These are phyloP conservation scores for Sporobolomyces pararoseus DNA, from an alignment of 768 basidiomycete species.

Conservation along the genomic window DNA sequence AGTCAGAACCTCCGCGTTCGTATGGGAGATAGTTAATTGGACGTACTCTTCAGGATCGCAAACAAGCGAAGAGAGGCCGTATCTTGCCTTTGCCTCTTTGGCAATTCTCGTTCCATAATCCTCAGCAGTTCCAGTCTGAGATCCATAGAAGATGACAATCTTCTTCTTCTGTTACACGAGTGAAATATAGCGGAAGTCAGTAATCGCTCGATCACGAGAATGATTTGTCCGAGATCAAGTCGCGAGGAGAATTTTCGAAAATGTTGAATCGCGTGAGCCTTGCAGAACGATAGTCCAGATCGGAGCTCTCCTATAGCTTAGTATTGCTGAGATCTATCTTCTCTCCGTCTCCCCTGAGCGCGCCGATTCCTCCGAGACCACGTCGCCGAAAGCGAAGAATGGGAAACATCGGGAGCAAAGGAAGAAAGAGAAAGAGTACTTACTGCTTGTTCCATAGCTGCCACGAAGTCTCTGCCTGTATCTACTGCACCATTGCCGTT, in stretches of 20 bases:
- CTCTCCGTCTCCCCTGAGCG: no score
- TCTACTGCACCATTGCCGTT: constrained; percentile 3
- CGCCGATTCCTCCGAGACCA: no score
- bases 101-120: constrained; percentile 93
- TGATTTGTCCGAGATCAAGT: not conserved
- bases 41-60: constrained; percentile 85
- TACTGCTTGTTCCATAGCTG: constrained; percentile 26
- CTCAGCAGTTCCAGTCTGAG: constrained; percentile 97
- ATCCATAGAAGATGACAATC: constrained; percentile 94
- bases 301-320: no score
- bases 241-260: no score
- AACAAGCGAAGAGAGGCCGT: constrained; percentile 88
- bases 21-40: no score
- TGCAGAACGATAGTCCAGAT: no score
- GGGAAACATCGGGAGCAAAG: no score
- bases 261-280: not conserved
- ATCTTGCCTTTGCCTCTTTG: constrained; percentile 95
- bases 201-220: not conserved
- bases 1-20: not conserved
- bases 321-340: no score
- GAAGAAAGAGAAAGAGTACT: not conserved
- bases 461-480: constrained; percentile 38
- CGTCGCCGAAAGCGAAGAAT: not conserved
- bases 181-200: not conserved
- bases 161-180: constrained; percentile 73